Percentiles rank a stretch among this genome's conserved stretches.
phyloP scores from a whole-genome alignment of 202 grass and related monocot genomes.

The Zoysia matrella region DNA sequence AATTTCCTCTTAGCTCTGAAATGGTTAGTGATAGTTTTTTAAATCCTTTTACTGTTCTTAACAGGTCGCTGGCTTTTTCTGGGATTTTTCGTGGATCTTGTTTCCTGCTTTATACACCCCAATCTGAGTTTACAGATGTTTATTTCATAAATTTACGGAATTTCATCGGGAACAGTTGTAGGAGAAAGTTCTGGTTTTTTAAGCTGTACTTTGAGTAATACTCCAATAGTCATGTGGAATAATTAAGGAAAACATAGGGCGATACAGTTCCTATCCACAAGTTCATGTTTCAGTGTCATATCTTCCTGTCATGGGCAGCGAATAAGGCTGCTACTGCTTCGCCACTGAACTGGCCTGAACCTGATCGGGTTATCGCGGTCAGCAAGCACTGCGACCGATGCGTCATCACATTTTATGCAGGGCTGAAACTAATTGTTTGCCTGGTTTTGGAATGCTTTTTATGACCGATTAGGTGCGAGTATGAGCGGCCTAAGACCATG shows the following conservation, averaged over 20 bases:
- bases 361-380: not conserved
- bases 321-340: constrained; percentile 42
- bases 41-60: no score
- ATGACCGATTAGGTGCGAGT: constrained; percentile 35
- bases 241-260: not conserved
- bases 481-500: constrained; percentile 49
- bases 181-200: not conserved
- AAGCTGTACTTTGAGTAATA: not conserved
- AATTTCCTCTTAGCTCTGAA: not conserved
- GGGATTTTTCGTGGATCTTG: not conserved
- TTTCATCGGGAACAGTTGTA: not conserved
- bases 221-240: not conserved
- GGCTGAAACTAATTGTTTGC: not conserved
- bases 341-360: constrained; percentile 18
- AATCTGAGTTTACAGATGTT: not conserved
- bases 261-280: constrained; percentile 25
- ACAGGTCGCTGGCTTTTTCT: no score
- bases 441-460: not conserved
- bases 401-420: constrained; percentile 52
- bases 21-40: not conserved
- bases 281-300: constrained; percentile 24
- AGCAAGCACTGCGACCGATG: constrained; percentile 21
- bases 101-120: not conserved
- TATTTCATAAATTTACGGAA: not conserved
- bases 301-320: constrained; percentile 16